A percentile compares a stretch with the other conserved stretches of the same genome.
These are phyloP conservation scores for Karstenula rhodostoma DNA, from an alignment of 2,329 filamentous ascomycete species.

Conservation along the genomic window DNA sequence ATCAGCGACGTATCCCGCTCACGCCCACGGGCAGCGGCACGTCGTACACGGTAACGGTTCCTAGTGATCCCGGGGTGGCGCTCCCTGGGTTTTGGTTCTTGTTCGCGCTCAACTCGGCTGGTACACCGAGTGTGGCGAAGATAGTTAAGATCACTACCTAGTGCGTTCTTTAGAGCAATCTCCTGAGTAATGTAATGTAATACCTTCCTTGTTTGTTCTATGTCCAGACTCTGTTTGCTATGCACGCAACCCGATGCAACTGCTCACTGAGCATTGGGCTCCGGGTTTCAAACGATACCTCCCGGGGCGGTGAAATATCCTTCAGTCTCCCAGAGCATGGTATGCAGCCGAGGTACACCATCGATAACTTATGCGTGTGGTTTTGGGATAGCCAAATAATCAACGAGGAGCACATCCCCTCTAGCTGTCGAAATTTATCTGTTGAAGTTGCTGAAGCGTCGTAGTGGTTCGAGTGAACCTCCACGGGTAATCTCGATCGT, in stretches of 20 bases:
- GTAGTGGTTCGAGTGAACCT: neutral
- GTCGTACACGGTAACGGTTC: conserved; percentile 54
- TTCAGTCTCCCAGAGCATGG: too few relatives aligned
- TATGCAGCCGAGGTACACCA: neutral
- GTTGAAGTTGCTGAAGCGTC: neutral
- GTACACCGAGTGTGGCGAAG: conserved; percentile 58
- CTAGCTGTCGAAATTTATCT: neutral
- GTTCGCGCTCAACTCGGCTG: conserved; percentile 58
- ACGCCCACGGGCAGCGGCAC: conserved; percentile 39
- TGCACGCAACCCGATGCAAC: neutral
- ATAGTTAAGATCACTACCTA: conserved; percentile 47
- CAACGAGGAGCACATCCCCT: neutral
- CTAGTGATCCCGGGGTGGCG: conserved; percentile 58
- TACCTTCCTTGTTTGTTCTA: neutral
- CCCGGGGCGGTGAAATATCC: neutral
- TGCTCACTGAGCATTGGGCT: neutral
- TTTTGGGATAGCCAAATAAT: neutral
- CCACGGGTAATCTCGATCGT: too few relatives aligned
- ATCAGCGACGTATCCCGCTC: conserved; percentile 63
- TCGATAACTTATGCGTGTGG: neutral
- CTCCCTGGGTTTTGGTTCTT: conserved; percentile 65
- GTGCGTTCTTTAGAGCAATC: neutral
- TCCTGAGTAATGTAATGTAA: conserved; percentile 10
- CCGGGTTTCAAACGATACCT: neutral
- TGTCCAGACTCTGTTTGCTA: neutral